These are phyloP conservation scores for Aegilops longissima DNA, from an alignment of 176 grass and related monocot species.

Conservation along the genomic window DNA sequence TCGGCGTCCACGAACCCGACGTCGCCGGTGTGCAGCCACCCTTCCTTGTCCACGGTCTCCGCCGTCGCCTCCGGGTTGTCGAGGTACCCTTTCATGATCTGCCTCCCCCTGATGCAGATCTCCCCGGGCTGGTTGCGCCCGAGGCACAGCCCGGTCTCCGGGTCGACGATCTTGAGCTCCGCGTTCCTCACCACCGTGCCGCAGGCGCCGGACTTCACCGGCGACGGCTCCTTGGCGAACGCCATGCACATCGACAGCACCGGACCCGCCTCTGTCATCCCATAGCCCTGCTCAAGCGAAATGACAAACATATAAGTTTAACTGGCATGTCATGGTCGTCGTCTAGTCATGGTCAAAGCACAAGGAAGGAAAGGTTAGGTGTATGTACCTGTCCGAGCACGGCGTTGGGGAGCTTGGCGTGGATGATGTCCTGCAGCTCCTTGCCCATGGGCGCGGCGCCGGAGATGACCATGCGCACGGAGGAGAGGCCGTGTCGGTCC, in stretches of 20 bases:
- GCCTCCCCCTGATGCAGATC: constrained; percentile 84
- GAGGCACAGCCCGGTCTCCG: constrained; percentile 51
- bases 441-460: constrained; percentile 88
- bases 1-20: constrained; percentile 78
- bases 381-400: constrained; percentile 68
- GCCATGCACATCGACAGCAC: constrained; percentile 94
- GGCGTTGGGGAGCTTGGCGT: constrained; percentile 54
- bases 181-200: constrained; percentile 88
- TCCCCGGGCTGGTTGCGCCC: constrained; percentile 63
- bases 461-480: constrained; percentile 67
- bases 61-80: constrained; percentile 73
- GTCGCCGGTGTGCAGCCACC: constrained; percentile 96
- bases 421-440: constrained; percentile 70
- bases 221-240: constrained; percentile 69
- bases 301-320: neutral
- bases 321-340: neutral
- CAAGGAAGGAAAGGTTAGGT: neutral
- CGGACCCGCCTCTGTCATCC: constrained; percentile 85
- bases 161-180: constrained; percentile 78
- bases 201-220: constrained; percentile 80
- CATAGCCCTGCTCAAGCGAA: constrained; percentile 52
- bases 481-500: constrained; percentile 60
- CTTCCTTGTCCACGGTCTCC: constrained; percentile 68
- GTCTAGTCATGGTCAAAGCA: neutral
- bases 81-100: constrained; percentile 96